Evolutionary conservation across 1,284 basidiomycete genomes (phyloP), one percentile per base, ranked within the genome.

Genomic region (Cutaneotrichosporon sp.): DNA sequence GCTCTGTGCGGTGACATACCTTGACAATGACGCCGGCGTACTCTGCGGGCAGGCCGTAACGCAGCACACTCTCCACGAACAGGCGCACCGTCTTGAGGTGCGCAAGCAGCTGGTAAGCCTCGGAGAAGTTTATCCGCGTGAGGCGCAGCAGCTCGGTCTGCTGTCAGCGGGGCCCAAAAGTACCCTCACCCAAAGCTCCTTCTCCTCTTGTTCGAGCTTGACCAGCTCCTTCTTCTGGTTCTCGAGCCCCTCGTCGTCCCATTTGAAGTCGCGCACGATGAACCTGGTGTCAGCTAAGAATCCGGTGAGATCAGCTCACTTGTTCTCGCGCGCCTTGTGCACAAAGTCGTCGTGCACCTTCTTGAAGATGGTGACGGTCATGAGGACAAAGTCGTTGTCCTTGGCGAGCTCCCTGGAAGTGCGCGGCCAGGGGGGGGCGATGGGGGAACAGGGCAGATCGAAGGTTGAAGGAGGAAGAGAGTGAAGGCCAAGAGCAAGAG

Each of bases 321-420:
- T 98, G 81, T 92, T 89, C 79, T 99, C 97, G 67, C 97, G 84
- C 74, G 92, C 95, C 79, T 93, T 95, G 81, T 97, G 93, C 4
- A 89, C 80, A 76, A 95, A 98, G 61, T 97, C 91, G 69, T 99
- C 95, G 72, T 90, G 88, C 53, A 92, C 87, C 72, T 91, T 89
- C 72, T 88, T 88, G 84, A 99, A 99, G 29, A 98, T 83, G 27
- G 95, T 92, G 2, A 94, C 92, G 36, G 87, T 86, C 74, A 90
- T 94, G 20, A 99, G 84, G 20, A 86, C 85, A 76, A 88, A 99
- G 70, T 99, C 97, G 62, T 92, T 89, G 74, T 99, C 97, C 34
- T 88, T 83, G 2, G 88, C 83, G 52, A 99, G 84, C 66, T 84
- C 80, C 56, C 82, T 84, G 73, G 6, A 27, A n/a, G 18, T 33